Evolutionary conservation across 2,329 filamentous ascomycete species (phyloP), one percentile per base, ranked within the genome.

Genomic region (Colletotrichum orchidophilum): DNA sequence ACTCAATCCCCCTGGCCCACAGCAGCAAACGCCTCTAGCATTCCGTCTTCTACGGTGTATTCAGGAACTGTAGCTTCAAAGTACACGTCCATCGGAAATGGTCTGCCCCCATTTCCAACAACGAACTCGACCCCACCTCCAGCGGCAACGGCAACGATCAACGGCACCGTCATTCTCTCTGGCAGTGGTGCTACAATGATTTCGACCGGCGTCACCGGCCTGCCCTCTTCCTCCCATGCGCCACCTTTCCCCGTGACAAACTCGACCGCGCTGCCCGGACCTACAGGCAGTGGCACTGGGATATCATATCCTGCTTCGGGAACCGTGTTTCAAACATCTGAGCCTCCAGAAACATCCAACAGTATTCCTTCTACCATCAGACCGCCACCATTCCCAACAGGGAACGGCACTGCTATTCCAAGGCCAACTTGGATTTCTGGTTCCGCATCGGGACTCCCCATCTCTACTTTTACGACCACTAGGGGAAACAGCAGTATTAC

Each of bases 221-320:
- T 31, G 13, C 29, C 42, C 15, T 1, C 9, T 29, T 53, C 42
- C 5, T 4, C 3, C n/a, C 26, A 1, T n/a, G 7, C 50, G 13
- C 42, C 69, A 9, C 64, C 68, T 3, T 71, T 69, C 4, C 68
- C 68, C 15, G 52, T 52, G 12, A 24, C 12, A 1, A 71, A 71
- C 31, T 71, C 39, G 8, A 71, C 69, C 3, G 11, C 21, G 29
- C n/a, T 39, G 7, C 5, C 33, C 5, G 59, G 46, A 12, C 15
- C 57, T 18, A 71, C 69, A 1, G 67, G 49, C 55, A 61, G 49
- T 12, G 67, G 39, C 26, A 15, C 60, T 9, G 7, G 26, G 11
- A 13, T n/a, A 46, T 59, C 42, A 13, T 1, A 35, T 15, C 33
- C 49, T 35, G 33, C 15, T 7, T 71, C 69, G 13, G 69, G 53